Evolutionary conservation across 352 stramenopile species (phyloP).

Genomic region (Sclerospora graminicola): DNA sequence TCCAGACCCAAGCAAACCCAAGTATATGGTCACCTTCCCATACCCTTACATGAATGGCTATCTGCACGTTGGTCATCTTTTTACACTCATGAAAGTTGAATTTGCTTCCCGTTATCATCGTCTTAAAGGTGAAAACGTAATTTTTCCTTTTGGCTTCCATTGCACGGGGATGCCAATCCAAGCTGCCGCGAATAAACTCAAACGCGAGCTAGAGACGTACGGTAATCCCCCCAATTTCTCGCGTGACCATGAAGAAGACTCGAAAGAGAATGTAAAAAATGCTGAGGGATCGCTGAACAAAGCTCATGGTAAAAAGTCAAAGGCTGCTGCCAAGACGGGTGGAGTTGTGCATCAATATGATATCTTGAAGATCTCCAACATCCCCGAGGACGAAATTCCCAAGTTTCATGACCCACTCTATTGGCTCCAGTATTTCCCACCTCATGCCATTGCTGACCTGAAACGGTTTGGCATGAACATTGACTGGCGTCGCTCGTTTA

Average conservation of each 20-base stretch:
- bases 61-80: constrained; percentile 96
- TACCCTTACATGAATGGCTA: constrained; percentile 99
- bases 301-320: constrained; percentile 96
- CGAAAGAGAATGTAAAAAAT: constrained; percentile 36
- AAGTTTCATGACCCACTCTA: constrained; percentile 95
- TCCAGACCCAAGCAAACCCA: constrained; percentile 70
- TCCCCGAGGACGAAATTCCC: constrained; percentile 91
- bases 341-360: constrained; percentile 97
- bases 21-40: constrained; percentile 99
- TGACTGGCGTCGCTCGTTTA: constrained; percentile 98
- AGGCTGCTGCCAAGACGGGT: constrained; percentile 96
- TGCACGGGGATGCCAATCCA: constrained; percentile 99
- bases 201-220: constrained; percentile 92
- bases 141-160: constrained; percentile 99
- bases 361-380: constrained; percentile 93
- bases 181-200: constrained; percentile 98
- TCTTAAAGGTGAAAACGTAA: constrained; percentile 97
- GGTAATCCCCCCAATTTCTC: constrained; percentile 91
- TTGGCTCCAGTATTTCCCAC: constrained; percentile 99
- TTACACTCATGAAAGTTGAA: constrained; percentile 98
- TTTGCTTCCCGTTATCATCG: constrained; percentile 90
- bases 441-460: constrained; percentile 93
- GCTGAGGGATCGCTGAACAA: constrained; percentile 76
- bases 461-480: constrained; percentile 95
- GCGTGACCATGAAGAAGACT: constrained; percentile 7